Conservation (phyloP, 148 eudicot genomes). For the Polygonum aviculare region DNA sequence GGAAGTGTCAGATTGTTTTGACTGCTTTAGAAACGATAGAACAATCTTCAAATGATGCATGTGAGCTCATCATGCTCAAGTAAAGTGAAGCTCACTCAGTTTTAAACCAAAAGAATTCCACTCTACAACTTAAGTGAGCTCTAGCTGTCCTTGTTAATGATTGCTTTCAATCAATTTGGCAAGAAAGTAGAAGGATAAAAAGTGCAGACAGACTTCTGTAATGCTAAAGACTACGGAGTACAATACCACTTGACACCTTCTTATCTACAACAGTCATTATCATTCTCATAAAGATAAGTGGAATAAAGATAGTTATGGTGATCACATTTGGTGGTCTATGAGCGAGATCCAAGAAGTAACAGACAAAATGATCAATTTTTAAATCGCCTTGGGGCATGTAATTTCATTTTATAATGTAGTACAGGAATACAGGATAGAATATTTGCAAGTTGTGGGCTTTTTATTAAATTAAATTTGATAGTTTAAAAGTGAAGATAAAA, state of each 20-base stretch:
- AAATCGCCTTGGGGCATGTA: background rate
- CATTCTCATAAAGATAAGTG: background rate
- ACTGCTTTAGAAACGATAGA: background rate
- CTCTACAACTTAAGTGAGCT: background rate
- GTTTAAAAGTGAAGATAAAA: background rate
- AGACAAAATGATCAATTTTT: background rate
- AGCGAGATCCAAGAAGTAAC: constrained; percentile 2
- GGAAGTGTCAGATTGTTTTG: background rate
- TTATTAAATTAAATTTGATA: background rate
- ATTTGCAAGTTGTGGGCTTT: background rate
- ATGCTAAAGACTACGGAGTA: background rate
- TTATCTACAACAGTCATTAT: background rate
- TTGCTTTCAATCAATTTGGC: background rate
- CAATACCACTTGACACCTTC: background rate
- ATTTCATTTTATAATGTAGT: background rate
- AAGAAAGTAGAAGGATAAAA: background rate
- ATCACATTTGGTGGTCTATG: background rate
- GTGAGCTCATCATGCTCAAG: too few relatives aligned
- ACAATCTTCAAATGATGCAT: background rate
- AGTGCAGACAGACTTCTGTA: background rate
- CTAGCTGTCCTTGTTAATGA: background rate
- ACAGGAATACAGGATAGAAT: background rate
- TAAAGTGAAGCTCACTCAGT: background rate
- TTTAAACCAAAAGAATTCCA: background rate
- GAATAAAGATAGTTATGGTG: background rate